Percentiles rank a stretch among this genome's conserved stretches.
Conservation (phyloP, 2,329 filamentous ascomycete genomes). For the Apiospora kogelbergensis region DNA sequence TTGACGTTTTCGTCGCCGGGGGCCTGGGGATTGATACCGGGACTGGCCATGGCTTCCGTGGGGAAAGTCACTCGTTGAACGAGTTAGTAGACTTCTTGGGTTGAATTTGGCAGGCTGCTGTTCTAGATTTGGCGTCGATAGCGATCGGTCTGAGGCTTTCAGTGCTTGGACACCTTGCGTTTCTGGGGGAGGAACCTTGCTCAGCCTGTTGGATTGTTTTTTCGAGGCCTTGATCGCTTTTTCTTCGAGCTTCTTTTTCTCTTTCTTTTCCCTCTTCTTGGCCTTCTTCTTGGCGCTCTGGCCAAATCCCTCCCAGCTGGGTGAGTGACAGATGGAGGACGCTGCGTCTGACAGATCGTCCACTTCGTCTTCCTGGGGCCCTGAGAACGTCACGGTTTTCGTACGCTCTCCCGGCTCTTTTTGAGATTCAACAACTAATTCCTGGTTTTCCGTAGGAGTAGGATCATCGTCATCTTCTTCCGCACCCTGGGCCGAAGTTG, state of each 20-base stretch:
- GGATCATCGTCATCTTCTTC: neutral
- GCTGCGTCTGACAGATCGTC: slow-evolving; percentile 41
- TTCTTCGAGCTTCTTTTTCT: slow-evolving; percentile 38
- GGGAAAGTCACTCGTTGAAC: slow-evolving; percentile 15
- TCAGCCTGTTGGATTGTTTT: slow-evolving; percentile 37
- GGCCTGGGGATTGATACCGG: slow-evolving; percentile 11
- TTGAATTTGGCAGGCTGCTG: slow-evolving; percentile 19
- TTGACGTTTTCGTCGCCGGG: slow-evolving; percentile 21
- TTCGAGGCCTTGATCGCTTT: slow-evolving; percentile 37
- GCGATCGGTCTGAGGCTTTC: slow-evolving; percentile 24
- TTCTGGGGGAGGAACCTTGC: slow-evolving; percentile 34
- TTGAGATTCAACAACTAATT: slow-evolving; percentile 12
- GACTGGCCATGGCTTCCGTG: slow-evolving; percentile 21
- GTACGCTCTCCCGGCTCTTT: slow-evolving; percentile 26
- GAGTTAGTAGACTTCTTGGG: slow-evolving; percentile 18
- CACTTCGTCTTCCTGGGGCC: slow-evolving; percentile 30
- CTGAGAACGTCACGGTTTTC: slow-evolving; percentile 42
- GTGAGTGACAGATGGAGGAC: slow-evolving; percentile 59
- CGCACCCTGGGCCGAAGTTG: slow-evolving; percentile 19
- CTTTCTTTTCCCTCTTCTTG: slow-evolving; percentile 40
- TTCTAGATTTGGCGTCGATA: slow-evolving; percentile 27
- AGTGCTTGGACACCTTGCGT: slow-evolving; percentile 26
- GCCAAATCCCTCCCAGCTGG: slow-evolving; percentile 60
- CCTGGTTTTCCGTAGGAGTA: neutral
- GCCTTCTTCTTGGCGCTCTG: slow-evolving; percentile 52